Conservation (phyloP, 2,329 filamentous ascomycete species). For the Neophaeococcomyces aloes region DNA sequence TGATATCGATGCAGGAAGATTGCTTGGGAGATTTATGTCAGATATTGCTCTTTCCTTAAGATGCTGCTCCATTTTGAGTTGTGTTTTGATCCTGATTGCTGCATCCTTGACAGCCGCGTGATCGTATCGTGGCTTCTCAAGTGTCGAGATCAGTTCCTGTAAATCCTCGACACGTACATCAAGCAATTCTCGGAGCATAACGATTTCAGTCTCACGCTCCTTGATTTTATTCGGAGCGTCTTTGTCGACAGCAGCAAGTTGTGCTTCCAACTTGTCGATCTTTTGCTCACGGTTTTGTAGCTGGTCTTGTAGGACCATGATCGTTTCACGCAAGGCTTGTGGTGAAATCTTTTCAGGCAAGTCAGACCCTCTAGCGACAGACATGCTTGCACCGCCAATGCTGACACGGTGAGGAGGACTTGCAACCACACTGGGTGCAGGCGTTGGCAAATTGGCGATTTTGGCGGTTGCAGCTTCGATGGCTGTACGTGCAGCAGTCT, state of each 20-base stretch:
- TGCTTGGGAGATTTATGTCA: conserved; percentile 52
- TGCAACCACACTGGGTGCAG: conserved; percentile 26
- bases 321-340: conserved; percentile 88
- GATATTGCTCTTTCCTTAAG: conserved; percentile 76
- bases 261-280: conserved; percentile 76
- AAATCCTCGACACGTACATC: conserved; percentile 84
- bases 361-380: conserved; percentile 35
- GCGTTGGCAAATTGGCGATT: conserved; percentile 26
- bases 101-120: conserved; percentile 73
- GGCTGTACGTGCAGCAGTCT: conserved; percentile 74
- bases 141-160: conserved; percentile 74
- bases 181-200: conserved; percentile 86
- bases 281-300: conserved; percentile 83
- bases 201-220: conserved; percentile 88
- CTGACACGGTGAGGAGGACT: conserved; percentile 30
- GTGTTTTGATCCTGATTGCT: conserved; percentile 83
- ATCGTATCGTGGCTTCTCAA: conserved; percentile 67
- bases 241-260: conserved; percentile 57
- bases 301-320: conserved; percentile 92
- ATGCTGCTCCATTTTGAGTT: conserved; percentile 95
- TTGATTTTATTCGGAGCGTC: conserved; percentile 73
- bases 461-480: conserved; percentile 58
- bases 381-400: conserved; percentile 36
- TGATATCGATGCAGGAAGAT: conserved; percentile 60
- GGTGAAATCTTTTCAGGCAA: conserved; percentile 81